Percentiles rank a stretch among this genome's conserved stretches.
Evolutionary conservation across 192 early-diverging fungal genomes (phyloP).

Genomic region (Coemansia sp.): DNA sequence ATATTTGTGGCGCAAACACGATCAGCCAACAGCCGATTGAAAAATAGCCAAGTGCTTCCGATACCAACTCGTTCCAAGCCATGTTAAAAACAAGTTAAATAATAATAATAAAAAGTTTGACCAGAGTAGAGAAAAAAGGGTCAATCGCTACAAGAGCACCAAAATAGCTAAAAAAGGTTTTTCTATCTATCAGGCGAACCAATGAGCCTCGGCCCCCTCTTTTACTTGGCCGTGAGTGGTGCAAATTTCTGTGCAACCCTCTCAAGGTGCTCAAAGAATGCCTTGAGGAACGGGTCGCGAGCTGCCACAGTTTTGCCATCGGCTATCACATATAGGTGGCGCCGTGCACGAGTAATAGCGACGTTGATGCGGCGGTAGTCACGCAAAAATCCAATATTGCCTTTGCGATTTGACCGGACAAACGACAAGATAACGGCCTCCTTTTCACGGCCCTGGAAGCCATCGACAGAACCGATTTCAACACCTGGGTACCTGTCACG

Average conservation of each 20-base stretch:
- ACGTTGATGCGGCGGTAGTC: slow-evolving; percentile 81
- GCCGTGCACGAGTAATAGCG: slow-evolving; percentile 64
- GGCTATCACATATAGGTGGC: neutral
- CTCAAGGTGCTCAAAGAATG: neutral
- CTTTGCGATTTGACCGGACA: slow-evolving; percentile 71
- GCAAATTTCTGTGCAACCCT: neutral
- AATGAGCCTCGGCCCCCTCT: neutral
- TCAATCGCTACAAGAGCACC: neutral
- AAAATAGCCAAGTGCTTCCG: slow-evolving; percentile 60
- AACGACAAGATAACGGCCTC: slow-evolving; percentile 79
- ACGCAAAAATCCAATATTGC: slow-evolving; percentile 74
- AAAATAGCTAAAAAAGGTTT: neutral
- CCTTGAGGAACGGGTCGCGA: slow-evolving; percentile 4
- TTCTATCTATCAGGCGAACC: neutral
- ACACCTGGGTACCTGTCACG: slow-evolving; percentile 57
- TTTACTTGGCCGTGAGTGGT: neutral
- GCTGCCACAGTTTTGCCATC: slow-evolving; percentile 3
- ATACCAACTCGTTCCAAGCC: slow-evolving; percentile 49
- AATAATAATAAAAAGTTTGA: no score
- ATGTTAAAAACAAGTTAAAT: slow-evolving; percentile 4
- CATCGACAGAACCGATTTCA: slow-evolving; percentile 81
- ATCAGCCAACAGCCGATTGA: slow-evolving; percentile 72
- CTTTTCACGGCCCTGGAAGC: slow-evolving; percentile 85
- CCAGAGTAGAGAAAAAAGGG: neutral
- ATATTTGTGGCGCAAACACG: slow-evolving; percentile 75